These are phyloP conservation scores for Hypoxylon sp. DNA, from an alignment of 2,329 filamentous ascomycete species.

Conservation along the genomic window DNA sequence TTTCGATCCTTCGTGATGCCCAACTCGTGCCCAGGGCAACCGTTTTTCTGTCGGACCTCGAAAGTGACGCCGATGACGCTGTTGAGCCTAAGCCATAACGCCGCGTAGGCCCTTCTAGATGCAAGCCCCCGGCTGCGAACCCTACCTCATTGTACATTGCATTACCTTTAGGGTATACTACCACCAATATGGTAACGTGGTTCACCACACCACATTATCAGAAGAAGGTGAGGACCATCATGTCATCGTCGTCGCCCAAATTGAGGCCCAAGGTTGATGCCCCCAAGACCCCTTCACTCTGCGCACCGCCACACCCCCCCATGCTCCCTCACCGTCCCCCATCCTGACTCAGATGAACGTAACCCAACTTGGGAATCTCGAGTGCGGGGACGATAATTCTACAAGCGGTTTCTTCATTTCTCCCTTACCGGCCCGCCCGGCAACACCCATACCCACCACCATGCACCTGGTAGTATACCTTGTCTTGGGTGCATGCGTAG, in stretches of 20 bases:
- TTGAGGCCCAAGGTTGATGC: not conserved
- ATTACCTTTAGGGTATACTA: not conserved
- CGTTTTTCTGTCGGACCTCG: not conserved
- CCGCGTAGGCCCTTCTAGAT: constrained; percentile 25
- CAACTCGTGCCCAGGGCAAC: constrained; percentile 3
- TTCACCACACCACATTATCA: constrained; percentile 28
- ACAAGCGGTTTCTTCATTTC: constrained; percentile 3
- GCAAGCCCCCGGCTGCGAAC: constrained; percentile 17
- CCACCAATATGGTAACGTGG: constrained; percentile 14
- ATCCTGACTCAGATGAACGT: constrained; percentile 17
- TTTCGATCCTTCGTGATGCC: constrained; percentile 15
- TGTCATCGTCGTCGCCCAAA: not conserved
- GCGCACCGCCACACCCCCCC: constrained; percentile 27
- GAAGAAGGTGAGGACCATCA: not conserved
- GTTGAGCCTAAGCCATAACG: constrained; percentile 17
- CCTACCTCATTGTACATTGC: constrained; percentile 34
- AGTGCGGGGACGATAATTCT: constrained; percentile 16
- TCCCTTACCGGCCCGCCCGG: not conserved
- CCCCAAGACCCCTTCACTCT: not conserved
- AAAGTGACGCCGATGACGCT: constrained; percentile 7
- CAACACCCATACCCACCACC: not conserved
- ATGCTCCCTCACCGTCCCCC: constrained; percentile 1
- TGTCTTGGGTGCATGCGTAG: constrained; percentile 4
- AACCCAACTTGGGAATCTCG: constrained; percentile 14
- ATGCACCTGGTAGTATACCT: constrained; percentile 4